Conservation (phyloP, 1,139 yeast species). For the Sugiyamaella novakii region DNA sequence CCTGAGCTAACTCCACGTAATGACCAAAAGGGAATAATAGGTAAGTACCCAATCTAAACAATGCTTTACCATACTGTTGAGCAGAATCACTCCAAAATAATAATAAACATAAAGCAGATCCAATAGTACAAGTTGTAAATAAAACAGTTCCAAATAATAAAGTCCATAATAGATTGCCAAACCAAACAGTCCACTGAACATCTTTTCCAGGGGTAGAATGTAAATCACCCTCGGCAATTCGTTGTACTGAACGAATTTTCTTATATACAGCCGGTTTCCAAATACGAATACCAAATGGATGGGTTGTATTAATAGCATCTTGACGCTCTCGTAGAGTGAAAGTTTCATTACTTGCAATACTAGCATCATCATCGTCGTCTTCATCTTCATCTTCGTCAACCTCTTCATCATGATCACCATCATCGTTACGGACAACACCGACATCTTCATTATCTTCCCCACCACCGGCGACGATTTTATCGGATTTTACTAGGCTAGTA, state of each 20-base stretch:
- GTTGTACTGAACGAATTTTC: conserved; percentile 86
- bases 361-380: conserved; percentile 46
- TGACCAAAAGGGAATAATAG: conserved; percentile 87
- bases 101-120: conserved; percentile 49
- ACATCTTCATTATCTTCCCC: conserved; percentile 23
- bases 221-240: conserved; percentile 90
- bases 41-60: conserved; percentile 67
- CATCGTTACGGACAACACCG: conserved; percentile 29
- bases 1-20: conserved; percentile 75
- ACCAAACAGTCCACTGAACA: conserved; percentile 62
- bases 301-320: conserved; percentile 93
- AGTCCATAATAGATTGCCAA: conserved; percentile 81
- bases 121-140: conserved; percentile 55
- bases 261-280: conserved; percentile 98
- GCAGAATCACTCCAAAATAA: conserved; percentile 47
- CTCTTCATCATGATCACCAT: conserved; percentile 27
- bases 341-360: conserved; percentile 61
- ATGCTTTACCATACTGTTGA: conserved; percentile 59
- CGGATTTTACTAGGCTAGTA: conserved; percentile 24
- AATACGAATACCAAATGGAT: conserved; percentile 96
- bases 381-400: conserved; percentile 31
- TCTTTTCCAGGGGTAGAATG: conserved; percentile 68
- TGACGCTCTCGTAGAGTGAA: conserved; percentile 91
- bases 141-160: conserved; percentile 68
- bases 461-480: conserved; percentile 26